phyloP scores from a whole-genome alignment of 2,329 filamentous ascomycete genomes.

The Blumeriella jaapii region DNA sequence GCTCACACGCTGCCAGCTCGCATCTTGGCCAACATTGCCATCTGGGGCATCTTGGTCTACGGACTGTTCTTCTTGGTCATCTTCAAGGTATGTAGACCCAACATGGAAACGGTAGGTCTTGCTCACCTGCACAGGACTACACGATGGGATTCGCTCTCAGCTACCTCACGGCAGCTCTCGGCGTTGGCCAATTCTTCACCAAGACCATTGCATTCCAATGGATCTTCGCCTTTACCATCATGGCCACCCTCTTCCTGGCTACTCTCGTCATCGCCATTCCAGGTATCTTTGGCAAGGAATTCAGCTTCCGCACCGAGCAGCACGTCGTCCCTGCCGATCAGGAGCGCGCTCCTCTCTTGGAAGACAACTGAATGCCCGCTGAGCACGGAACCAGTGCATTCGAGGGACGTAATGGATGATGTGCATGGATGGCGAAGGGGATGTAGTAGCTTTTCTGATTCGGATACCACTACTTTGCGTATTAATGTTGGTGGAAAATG shows the following conservation, averaged over 20 bases:
- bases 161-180: slow-evolving; percentile 61
- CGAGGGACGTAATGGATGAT: too few relatives aligned
- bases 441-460: too few relatives aligned
- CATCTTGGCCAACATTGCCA: slow-evolving; percentile 75
- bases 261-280: slow-evolving; percentile 56
- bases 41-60: slow-evolving; percentile 72
- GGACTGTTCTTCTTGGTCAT: slow-evolving; percentile 63
- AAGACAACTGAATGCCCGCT: slow-evolving; percentile 29
- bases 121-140: slow-evolving; percentile 39
- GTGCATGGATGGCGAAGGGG: too few relatives aligned
- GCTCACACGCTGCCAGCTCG: slow-evolving; percentile 55
- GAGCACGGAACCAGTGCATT: too few relatives aligned
- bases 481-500: too few relatives aligned
- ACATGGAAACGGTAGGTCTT: not conserved
- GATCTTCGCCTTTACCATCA: slow-evolving; percentile 85
- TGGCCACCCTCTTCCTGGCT: slow-evolving; percentile 59
- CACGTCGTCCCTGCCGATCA: slow-evolving; percentile 35
- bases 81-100: slow-evolving; percentile 48
- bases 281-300: slow-evolving; percentile 46
- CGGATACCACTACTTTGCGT: too few relatives aligned
- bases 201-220: slow-evolving; percentile 73
- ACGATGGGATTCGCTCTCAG: slow-evolving; percentile 72
- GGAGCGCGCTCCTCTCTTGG: slow-evolving; percentile 49
- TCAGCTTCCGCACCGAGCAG: slow-evolving; percentile 36
- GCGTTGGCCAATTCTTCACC: slow-evolving; percentile 63